Percentiles rank a stretch among this genome's conserved stretches.
Evolutionary conservation across 176 grass and related monocot genomes (phyloP).

Genomic region (Luzula sylvatica): DNA sequence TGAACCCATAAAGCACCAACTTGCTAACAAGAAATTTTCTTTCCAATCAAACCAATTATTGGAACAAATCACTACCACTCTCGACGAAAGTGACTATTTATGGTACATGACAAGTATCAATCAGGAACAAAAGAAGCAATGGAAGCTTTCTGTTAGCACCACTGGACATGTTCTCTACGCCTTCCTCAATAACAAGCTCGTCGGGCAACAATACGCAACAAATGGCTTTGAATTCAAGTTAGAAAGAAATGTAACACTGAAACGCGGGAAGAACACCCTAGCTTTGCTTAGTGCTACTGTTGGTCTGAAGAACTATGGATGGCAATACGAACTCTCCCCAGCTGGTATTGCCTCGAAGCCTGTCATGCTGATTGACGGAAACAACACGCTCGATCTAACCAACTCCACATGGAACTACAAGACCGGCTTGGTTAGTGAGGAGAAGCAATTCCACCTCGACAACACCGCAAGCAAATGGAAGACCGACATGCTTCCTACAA

Average conservation of each 20-base stretch:
- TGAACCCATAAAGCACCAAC: slow-evolving; percentile 4
- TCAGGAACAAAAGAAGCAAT: too few relatives aligned
- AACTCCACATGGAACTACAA: too few relatives aligned
- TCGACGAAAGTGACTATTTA: slow-evolving; percentile 70
- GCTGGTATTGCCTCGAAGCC: slow-evolving; percentile 21
- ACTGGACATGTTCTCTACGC: too few relatives aligned
- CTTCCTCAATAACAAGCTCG: too few relatives aligned
- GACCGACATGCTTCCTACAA: slow-evolving; percentile 26
- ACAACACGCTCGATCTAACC: too few relatives aligned
- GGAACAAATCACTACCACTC: slow-evolving; percentile 23
- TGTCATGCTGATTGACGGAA: slow-evolving; percentile 12
- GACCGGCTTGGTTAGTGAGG: too few relatives aligned
- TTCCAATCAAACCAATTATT: slow-evolving; percentile 24
- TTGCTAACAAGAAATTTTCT: neutral
- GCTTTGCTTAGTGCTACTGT: too few relatives aligned
- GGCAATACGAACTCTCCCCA: too few relatives aligned
- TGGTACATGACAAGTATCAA: slow-evolving; percentile 87
- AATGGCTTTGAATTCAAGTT: too few relatives aligned
- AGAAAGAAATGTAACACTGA: slow-evolving; percentile 18
- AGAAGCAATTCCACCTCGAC: slow-evolving; percentile 40
- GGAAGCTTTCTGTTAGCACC: too few relatives aligned
- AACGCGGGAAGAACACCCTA: slow-evolving; percentile 35
- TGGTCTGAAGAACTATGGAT: too few relatives aligned
- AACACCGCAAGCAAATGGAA: slow-evolving; percentile 16
- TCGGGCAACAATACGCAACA: too few relatives aligned